A percentile compares a stretch with the other conserved stretches of the same genome.
phyloP scores from a whole-genome alignment of 192 early-diverging fungal species.

The Linnemannia elongata region DNA sequence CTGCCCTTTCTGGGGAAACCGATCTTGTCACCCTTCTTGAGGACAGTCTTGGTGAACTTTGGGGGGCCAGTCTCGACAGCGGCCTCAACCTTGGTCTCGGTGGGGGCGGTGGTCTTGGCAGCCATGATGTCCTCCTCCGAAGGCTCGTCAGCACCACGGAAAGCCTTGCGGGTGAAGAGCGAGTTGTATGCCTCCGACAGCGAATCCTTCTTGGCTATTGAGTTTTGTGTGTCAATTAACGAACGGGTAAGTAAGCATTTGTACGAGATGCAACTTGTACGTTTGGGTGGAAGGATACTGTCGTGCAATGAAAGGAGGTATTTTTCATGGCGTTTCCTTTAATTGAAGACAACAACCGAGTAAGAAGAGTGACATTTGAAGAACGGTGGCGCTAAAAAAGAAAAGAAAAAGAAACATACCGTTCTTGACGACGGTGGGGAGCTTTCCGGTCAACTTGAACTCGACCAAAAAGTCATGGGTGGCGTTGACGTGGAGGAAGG shows the following conservation, averaged over 20 bases:
- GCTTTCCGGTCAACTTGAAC: constrained; percentile 80
- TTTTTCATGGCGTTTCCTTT: not conserved
- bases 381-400: not conserved
- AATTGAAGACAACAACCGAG: not conserved
- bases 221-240: not conserved
- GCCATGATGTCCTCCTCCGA: constrained; percentile 44
- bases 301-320: too few species aligned
- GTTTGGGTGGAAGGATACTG: too few species aligned
- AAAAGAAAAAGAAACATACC: constrained; percentile 24
- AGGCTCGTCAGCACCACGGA: constrained; percentile 62
- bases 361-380: not conserved
- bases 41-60: constrained; percentile 75
- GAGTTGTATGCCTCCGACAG: constrained; percentile 72
- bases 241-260: not conserved
- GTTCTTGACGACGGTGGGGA: constrained; percentile 76
- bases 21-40: constrained; percentile 75
- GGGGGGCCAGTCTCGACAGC: constrained; percentile 57
- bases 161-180: constrained; percentile 72
- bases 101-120: constrained; percentile 53
- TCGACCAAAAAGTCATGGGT: constrained; percentile 72
- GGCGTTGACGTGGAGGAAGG: constrained; percentile 74
- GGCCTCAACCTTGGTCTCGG: constrained; percentile 36
- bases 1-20: constrained; percentile 76
- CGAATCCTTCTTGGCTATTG: constrained; percentile 68
- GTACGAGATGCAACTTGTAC: too few species aligned